Base-by-base conservation (phyloP, 192 early-diverging fungal species). In the Podila verticillata region DNA sequence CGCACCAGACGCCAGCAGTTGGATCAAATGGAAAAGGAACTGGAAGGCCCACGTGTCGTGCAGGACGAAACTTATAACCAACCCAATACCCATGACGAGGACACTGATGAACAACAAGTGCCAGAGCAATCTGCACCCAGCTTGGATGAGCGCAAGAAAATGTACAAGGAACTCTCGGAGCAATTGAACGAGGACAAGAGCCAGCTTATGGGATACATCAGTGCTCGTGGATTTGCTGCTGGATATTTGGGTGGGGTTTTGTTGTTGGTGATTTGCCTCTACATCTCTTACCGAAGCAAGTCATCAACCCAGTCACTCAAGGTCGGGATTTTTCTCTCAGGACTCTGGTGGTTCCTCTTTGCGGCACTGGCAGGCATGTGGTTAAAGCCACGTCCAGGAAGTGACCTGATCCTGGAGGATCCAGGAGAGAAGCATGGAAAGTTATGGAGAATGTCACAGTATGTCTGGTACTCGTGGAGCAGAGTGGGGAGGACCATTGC, bases 281-380 rank as follows among this genome's bases (percentile, higher is more conserved):
- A 59, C 31, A 85, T 89, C 64, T 75, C 82, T 1, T 75, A 83
- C 28, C 36, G 54, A 44, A 72, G 75, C 31, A 66, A 71, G 34
- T 71, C 68, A 6, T 77, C 84, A 2, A 73, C 58, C 17, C 66
- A 75, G 30, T 80, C 81, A 7, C 72, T 89, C 57, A 83, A 84
- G 63, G 57, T 86, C 47, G 83, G 82, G 0, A 82, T 84, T 7
- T 85, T 83, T 44, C 65, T 89, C n/a, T 84, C 84, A 5, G 86
- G 87, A 28, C 63, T 84, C 17, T 89, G 87, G 87, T 89, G 87
- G 87, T 79, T 83, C 36, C 7, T 83, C 1, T 85, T 89, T 68
- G 74, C 86, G 30, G 64, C 82, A 7, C 65, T 84, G 36, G 72
- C 86, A 22, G 70, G 68, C 8, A 49, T 82, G 51, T 85, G 80